These are phyloP conservation scores for Effrenium voratum DNA, from an alignment of 73 alveolate species.

Conservation along the genomic window DNA sequence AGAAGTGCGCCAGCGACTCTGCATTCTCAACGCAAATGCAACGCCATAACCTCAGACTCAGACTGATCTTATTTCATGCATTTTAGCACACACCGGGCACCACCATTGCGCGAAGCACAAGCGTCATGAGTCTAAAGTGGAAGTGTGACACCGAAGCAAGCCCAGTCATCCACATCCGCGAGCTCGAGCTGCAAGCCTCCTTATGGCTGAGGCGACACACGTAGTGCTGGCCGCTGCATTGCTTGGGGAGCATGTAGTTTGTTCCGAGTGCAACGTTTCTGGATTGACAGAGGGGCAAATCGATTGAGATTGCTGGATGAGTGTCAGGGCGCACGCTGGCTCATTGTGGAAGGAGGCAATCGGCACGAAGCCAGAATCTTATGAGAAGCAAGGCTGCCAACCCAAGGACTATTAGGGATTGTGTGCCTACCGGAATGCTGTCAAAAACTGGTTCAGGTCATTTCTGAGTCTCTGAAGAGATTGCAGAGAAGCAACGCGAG, in stretches of 20 bases:
- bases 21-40: constrained; percentile 38
- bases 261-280: no score
- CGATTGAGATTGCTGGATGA: no score
- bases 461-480: neutral
- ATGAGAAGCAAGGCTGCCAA: neutral
- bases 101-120: no score
- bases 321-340: constrained; percentile 79
- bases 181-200: constrained; percentile 76
- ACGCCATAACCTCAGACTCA: constrained; percentile 26
- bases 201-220: constrained; percentile 50
- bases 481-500: constrained; percentile 13
- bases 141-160: no score
- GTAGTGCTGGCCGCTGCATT: no score
- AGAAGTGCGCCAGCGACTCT: constrained; percentile 14
- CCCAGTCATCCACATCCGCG: constrained; percentile 84
- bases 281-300: no score
- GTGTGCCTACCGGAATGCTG: neutral
- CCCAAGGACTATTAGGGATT: no score
- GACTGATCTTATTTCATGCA: no score
- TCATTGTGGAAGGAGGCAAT: constrained; percentile 56
- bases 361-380: neutral
- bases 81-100: no score
- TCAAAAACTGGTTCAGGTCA: neutral
- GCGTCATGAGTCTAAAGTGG: no score
- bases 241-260: no score